Percentiles rank a stretch among this genome's conserved stretches.
These are phyloP conservation scores for Aspergillus oerlinghausenensis DNA, from an alignment of 2,329 filamentous ascomycete species.

Conservation along the genomic window DNA sequence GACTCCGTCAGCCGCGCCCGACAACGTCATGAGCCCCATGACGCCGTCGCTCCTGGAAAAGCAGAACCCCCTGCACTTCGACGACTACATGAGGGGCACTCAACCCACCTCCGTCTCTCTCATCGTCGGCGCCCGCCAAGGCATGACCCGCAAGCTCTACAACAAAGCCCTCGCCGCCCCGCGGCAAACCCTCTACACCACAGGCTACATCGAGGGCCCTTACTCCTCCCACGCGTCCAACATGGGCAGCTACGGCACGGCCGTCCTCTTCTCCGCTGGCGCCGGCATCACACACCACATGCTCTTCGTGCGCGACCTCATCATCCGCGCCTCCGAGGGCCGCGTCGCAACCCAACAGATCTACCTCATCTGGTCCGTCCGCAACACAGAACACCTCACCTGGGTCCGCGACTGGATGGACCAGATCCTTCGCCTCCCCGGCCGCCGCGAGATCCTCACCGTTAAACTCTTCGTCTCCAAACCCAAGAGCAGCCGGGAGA, in stretches of 20 bases:
- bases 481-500: slow-evolving; percentile 51
- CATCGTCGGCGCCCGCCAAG: slow-evolving; percentile 57
- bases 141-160: slow-evolving; percentile 59
- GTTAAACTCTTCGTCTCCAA: slow-evolving; percentile 62
- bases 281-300: slow-evolving; percentile 65
- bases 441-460: slow-evolving; percentile 54
- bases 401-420: slow-evolving; percentile 67
- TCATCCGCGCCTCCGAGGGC: slow-evolving; percentile 48
- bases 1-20: slow-evolving; percentile 19
- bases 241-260: slow-evolving; percentile 58
- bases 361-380: slow-evolving; percentile 60
- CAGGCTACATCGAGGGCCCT: slow-evolving; percentile 59
- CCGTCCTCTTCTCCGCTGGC: slow-evolving; percentile 62
- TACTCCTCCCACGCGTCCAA: slow-evolving; percentile 57
- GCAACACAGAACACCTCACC: slow-evolving; percentile 55
- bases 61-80: slow-evolving; percentile 21
- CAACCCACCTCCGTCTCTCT: slow-evolving; percentile 48
- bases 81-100: slow-evolving; percentile 18
- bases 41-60: slow-evolving; percentile 30
- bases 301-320: slow-evolving; percentile 56
- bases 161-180: slow-evolving; percentile 49
- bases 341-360: slow-evolving; percentile 56
- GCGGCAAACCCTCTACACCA: slow-evolving; percentile 47
- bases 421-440: slow-evolving; percentile 56
- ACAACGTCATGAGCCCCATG: slow-evolving; percentile 11